Evolutionary conservation across 352 stramenopile species (phyloP).

Genomic region (Peronospora tabacina): DNA sequence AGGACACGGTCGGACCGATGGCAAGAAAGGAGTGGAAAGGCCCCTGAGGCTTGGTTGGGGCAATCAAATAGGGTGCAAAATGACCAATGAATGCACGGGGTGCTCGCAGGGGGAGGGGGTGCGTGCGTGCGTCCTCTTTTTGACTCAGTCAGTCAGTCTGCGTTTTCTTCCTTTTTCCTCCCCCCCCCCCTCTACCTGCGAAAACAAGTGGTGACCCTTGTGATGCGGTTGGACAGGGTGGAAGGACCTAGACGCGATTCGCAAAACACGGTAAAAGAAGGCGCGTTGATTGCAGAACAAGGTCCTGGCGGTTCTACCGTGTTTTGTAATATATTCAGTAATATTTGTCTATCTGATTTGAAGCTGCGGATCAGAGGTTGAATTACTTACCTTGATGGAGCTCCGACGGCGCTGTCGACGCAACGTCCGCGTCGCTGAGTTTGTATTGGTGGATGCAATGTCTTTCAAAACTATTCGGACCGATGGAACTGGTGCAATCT

Average conservation of each 20-base stretch:
- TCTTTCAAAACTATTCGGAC: neutral
- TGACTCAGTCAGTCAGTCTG: slow-evolving; percentile 25
- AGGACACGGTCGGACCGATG: neutral
- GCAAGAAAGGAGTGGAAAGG: no score
- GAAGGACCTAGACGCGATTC: neutral
- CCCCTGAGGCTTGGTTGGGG: no score
- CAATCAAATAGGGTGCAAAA: no score
- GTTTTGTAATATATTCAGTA: neutral
- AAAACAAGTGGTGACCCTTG: neutral
- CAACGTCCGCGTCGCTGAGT: slow-evolving; percentile 22
- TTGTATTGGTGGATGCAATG: slow-evolving; percentile 5
- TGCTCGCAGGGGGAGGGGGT: no score
- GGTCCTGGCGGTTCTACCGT: neutral
- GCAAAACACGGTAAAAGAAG: neutral
- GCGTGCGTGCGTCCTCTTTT: slow-evolving; percentile 1
- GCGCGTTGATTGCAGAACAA: no score
- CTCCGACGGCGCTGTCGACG: slow-evolving; percentile 14
- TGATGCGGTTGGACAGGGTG: neutral
- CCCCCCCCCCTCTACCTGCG: slow-evolving; percentile 12
- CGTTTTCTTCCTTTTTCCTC: slow-evolving; percentile 29
- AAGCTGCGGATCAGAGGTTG: neutral
- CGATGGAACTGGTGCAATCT: neutral
- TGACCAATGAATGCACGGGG: no score
- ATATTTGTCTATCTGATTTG: slow-evolving; percentile 5
- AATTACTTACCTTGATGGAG: slow-evolving; percentile 12